phyloP scores from a whole-genome alignment of 306 rosid species.

The Casuarina cunninghamiana region DNA sequence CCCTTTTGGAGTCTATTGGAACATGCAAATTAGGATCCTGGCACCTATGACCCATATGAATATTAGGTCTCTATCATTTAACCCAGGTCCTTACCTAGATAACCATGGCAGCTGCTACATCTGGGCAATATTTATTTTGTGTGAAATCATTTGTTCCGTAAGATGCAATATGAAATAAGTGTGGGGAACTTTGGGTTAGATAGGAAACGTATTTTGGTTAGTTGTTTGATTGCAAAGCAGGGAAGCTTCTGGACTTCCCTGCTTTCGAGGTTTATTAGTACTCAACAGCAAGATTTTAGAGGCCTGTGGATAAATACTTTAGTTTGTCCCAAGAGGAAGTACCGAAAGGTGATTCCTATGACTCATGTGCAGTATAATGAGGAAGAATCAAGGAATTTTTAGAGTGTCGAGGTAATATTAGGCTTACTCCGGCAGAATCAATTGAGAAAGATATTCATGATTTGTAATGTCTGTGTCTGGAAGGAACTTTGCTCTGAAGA shows the following conservation, averaged over 20 bases:
- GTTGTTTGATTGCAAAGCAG: not conserved
- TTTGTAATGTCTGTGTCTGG: not conserved
- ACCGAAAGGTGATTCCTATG: not conserved
- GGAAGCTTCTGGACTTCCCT: not conserved
- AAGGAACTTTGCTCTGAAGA: not conserved
- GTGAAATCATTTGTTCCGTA: no score
- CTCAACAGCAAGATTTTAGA: not conserved
- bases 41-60: not conserved
- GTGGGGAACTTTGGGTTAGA: not conserved
- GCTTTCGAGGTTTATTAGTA: not conserved
- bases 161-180: no score
- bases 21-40: not conserved
- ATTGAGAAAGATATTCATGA: not conserved
- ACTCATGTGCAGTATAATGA: not conserved
- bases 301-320: not conserved
- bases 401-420: not conserved
- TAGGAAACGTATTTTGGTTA: no score
- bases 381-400: not conserved
- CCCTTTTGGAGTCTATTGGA: no score
- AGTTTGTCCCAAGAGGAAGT: not conserved
- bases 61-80: not conserved
- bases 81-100: not conserved
- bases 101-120: not conserved
- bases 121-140: not conserved
- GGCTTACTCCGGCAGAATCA: not conserved